Conservation (phyloP, 78 protist species). For the Polysphondylium violaceum region DNA sequence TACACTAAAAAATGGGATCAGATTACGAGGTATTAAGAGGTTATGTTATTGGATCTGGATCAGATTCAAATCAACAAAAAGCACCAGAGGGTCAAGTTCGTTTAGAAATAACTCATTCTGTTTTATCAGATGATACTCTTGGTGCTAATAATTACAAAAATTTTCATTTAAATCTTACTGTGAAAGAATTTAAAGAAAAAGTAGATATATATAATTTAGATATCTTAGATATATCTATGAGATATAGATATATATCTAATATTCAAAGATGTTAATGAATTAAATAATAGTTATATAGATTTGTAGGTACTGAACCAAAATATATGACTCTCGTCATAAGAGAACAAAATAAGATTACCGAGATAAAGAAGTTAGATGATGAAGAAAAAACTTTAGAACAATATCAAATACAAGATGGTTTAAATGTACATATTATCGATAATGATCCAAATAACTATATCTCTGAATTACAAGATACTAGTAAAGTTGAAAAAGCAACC, state of each 20-base stretch:
- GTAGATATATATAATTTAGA: not conserved
- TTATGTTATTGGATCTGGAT: slow-evolving; percentile 29
- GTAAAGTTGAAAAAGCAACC: slow-evolving; percentile 65
- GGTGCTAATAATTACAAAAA: slow-evolving; percentile 75
- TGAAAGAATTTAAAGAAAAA: slow-evolving; percentile 82
- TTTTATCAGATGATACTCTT: slow-evolving; percentile 39
- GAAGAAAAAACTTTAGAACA: slow-evolving; percentile 47
- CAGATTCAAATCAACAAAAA: slow-evolving; percentile 1
- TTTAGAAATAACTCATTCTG: slow-evolving; percentile 78
- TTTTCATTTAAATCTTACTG: slow-evolving; percentile 46
- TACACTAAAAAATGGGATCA: too few relatives aligned
- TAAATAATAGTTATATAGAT: slow-evolving; percentile 46
- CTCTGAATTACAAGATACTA: slow-evolving; percentile 71
- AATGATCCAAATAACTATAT: slow-evolving; percentile 71
- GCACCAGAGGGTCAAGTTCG: slow-evolving; percentile 77
- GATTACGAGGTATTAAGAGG: slow-evolving; percentile 24
- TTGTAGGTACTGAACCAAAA: slow-evolving; percentile 85
- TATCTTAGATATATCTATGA: not conserved
- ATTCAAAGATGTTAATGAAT: not conserved
- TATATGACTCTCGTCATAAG: slow-evolving; percentile 69
- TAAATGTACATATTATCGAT: slow-evolving; percentile 83
- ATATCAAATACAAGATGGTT: slow-evolving; percentile 45
- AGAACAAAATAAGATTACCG: slow-evolving; percentile 18
- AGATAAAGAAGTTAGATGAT: slow-evolving; percentile 23
- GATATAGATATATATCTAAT: not conserved